These are phyloP conservation scores for Teratosphaeria zuluensis DNA, from an alignment of 2,329 filamentous ascomycete species.

Conservation along the genomic window DNA sequence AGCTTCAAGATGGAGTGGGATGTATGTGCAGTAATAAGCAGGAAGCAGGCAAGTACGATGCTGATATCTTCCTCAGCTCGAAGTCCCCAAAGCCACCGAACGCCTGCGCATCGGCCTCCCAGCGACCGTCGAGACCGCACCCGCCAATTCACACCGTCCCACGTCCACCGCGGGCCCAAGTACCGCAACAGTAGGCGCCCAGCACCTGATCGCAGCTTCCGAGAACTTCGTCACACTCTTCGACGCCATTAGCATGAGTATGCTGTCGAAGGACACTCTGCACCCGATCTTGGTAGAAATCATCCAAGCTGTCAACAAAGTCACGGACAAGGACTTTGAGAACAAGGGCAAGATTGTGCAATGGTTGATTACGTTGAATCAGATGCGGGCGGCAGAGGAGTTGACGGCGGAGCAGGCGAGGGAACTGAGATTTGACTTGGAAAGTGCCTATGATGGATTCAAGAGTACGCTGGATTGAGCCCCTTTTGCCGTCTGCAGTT, in stretches of 20 bases:
- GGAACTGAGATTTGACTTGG: constrained; percentile 86
- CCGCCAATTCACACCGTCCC: constrained; percentile 21
- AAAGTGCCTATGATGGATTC: constrained; percentile 88
- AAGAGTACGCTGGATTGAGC: constrained; percentile 57
- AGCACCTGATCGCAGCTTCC: constrained; percentile 73
- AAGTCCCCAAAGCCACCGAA: constrained; percentile 89
- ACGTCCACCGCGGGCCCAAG: constrained; percentile 34
- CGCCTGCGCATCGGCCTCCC: constrained; percentile 86
- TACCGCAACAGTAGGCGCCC: constrained; percentile 37
- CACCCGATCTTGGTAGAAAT: constrained; percentile 91
- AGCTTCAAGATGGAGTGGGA: constrained; percentile 89
- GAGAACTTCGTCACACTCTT: constrained; percentile 98
- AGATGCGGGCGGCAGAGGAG: constrained; percentile 94
- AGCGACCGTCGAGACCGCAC: constrained; percentile 62
- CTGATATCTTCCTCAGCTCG: constrained; percentile 52
- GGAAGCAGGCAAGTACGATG: not conserved
- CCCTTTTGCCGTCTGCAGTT: too few species aligned
- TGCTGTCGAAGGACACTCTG: constrained; percentile 91
- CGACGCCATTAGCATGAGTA: constrained; percentile 83
- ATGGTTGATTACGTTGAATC: constrained; percentile 94
- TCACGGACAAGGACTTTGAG: constrained; percentile 91
- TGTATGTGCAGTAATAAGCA: constrained; percentile 42
- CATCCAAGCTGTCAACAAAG: constrained; percentile 94
- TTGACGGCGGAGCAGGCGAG: constrained; percentile 76
- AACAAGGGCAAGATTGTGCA: constrained; percentile 95